Base-by-base conservation (phyloP, 257 asterid species). In the Forsythia viridissima region DNA sequence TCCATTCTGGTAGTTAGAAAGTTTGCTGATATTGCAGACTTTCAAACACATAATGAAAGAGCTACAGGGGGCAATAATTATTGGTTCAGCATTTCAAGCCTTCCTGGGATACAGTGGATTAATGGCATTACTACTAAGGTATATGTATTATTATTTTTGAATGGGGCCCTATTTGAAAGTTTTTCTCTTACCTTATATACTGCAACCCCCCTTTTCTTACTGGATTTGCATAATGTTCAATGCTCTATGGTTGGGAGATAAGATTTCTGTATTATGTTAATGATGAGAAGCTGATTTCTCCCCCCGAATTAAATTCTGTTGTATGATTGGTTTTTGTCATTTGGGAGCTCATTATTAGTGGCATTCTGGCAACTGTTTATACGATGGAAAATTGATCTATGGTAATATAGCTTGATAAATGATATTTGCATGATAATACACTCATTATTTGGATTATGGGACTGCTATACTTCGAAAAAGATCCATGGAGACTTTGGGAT, bases 21-120 rank as follows among this genome's bases (percentile, higher is more conserved):
- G 78, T 75, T 57, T 71, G 46, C 73, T 52, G 24, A 42, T 78
- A 78, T 85, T 82, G 81, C 96, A 96, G 99, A 96, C 89, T 81
- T 96, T 96, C 87, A 91, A 85, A 93, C 97, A 96, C 86, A 93
- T 93, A 80, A 96, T 96, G 99, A 93, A 91, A 84, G 97, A 91
- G 89, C 89, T 96, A 76, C 97, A 96, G 80, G 99, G 99, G 77
- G 98, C 99, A 78, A 87, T 96, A 71, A 96, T 96, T 69, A 88
- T 93, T 83, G 96, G 97, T 84, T 93, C 99, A 59, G 91, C 98
- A 80, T 96, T 96, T 87, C 99, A 96, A 86, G 90, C 92, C 67
- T 72, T 96, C 78, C 87, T 96, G 81, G 99, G 99, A 46, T 96
- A 93, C 93, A 96, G 98, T 80, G 99, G 99, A 68, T 83, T 93